These are phyloP conservation scores for Clonostachys rosea DNA, from an alignment of 2,329 filamentous ascomycete species.

Conservation along the genomic window DNA sequence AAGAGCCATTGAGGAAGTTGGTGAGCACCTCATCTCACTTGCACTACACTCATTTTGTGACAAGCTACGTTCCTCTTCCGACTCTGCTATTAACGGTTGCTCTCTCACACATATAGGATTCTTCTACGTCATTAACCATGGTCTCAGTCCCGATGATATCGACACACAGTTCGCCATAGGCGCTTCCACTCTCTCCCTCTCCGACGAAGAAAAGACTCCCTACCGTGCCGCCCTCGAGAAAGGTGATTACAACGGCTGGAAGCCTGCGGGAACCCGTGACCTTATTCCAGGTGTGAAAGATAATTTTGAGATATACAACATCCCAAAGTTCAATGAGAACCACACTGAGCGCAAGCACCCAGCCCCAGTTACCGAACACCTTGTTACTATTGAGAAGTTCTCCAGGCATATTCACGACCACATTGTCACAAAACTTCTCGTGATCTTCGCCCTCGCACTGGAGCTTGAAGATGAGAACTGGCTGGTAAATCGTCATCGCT, in stretches of 20 bases:
- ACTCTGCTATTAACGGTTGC: not conserved
- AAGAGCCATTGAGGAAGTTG: constrained; percentile 41
- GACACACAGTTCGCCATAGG: constrained; percentile 56
- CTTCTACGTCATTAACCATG: constrained; percentile 59
- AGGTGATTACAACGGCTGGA: constrained; percentile 51
- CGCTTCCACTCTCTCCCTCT: constrained; percentile 49
- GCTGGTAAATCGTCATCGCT: constrained; percentile 48
- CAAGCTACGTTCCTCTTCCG: not conserved
- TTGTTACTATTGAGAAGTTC: constrained; percentile 51
- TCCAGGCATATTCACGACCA: constrained; percentile 34
- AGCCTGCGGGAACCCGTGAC: constrained; percentile 31
- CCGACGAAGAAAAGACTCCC: constrained; percentile 52
- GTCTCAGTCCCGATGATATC: constrained; percentile 51
- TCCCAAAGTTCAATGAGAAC: constrained; percentile 37
- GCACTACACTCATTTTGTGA: not conserved
- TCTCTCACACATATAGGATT: constrained; percentile 26
- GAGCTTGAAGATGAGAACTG: constrained; percentile 53
- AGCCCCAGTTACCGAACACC: constrained; percentile 36
- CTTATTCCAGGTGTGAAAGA: constrained; percentile 31
- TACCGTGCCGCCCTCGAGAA: constrained; percentile 41
- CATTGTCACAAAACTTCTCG: constrained; percentile 47
- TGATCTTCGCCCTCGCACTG: constrained; percentile 53
- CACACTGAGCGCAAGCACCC: constrained; percentile 37
- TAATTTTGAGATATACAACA: constrained; percentile 27
- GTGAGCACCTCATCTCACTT: not conserved